These are phyloP conservation scores for Diaporthe caulivora DNA, from an alignment of 2,329 filamentous ascomycete species.

Conservation along the genomic window DNA sequence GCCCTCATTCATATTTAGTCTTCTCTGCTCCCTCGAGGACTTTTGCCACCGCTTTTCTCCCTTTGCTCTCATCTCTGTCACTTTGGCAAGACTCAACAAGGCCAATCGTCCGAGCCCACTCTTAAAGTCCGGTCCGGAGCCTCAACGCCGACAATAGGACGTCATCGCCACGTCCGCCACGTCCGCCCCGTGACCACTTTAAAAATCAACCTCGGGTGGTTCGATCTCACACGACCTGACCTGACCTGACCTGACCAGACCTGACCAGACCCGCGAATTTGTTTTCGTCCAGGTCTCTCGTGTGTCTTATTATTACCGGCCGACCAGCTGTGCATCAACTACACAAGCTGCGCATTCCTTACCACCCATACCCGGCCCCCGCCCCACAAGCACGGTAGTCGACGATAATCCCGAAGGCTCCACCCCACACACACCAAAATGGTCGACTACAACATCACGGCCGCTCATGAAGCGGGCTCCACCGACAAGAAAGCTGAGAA, in stretches of 20 bases:
- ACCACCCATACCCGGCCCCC: background rate
- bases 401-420: constrained; percentile 28
- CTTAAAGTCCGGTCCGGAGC: constrained; percentile 23
- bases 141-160: constrained; percentile 18
- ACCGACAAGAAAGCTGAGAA: constrained; percentile 37
- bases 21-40: background rate
- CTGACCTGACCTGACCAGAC: background rate
- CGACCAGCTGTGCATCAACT: constrained; percentile 9
- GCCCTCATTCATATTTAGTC: constrained; percentile 32
- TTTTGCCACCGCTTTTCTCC: background rate
- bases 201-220: constrained; percentile 22
- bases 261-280: background rate
- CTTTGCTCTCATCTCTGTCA: constrained; percentile 7
- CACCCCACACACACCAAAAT: constrained; percentile 11
- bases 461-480: background rate
- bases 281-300: constrained; percentile 4
- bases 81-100: constrained; percentile 18
- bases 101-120: constrained; percentile 13
- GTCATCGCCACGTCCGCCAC: constrained; percentile 24
- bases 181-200: constrained; percentile 21
- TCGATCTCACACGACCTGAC: constrained; percentile 8
- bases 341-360: constrained; percentile 6
- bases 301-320: background rate
- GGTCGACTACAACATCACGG: constrained; percentile 32
- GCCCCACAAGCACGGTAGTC: constrained; percentile 18